Evolutionary conservation across 306 rosid species (phyloP), one percentile per base, ranked within the genome.

Genomic region (Heteromeles arbutifolia): DNA sequence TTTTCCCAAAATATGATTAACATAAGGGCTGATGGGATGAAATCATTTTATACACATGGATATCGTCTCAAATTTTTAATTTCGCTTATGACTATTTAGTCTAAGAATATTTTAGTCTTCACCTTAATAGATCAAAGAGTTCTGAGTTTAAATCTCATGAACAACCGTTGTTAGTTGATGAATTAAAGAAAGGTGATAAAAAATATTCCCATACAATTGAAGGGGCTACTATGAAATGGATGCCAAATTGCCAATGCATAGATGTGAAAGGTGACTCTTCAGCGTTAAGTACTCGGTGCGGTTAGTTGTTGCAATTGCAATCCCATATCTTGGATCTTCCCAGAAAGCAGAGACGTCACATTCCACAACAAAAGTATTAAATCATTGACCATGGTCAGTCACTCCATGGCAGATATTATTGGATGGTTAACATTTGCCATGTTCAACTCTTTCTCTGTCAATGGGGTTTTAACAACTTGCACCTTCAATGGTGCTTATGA

Each of bases 401-500:
- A 48, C 21, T 48, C 8, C 19, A 4, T 15, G 53, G 2, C 54
- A 48, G 54, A 41, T 9, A 41, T 41, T 41, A 41, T 41, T 53
- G 45, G 80, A 52, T 73, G 70, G 52, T 57, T 22, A n/a, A 25
- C 5, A 24, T 53, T 54, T 50, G 11, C 19, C 11, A 9, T 10
- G 10, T n/a, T 29, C 37, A 15, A 18, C 17, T 63, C 44, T 15
- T 62, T 25, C 21, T 62, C 37, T 32, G 57, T 19, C 28, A 75
- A 71, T 79, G 76, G 66, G 52, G 44, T 34, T 39, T 78, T 6
- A 39, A 67, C 1, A 22, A 19, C 9, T 13, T 75, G 74, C 73
- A 69, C 72, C 21, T 43, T 71, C 75, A 70, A 24, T 22, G 84
- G 71, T 66, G 59, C 65, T 64, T 62, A 29, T 67, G 34, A 25